Evolutionary conservation across 2,329 filamentous ascomycete genomes (phyloP).

Genomic region (Zymoseptoria ardabiliae): DNA sequence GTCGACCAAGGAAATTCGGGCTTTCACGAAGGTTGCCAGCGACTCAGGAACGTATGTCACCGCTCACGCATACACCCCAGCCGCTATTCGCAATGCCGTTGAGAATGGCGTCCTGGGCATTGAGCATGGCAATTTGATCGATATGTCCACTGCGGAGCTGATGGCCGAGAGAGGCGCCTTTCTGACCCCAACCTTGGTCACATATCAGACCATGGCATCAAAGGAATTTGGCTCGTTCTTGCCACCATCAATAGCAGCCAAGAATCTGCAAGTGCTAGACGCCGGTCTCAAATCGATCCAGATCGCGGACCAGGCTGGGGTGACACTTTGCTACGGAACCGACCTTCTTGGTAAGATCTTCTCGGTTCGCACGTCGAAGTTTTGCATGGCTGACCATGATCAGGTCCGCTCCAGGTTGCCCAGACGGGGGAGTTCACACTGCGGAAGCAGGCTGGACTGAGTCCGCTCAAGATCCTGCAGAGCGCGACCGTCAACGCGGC

Average conservation of each 20-base stretch:
- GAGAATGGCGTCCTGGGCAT: conserved; percentile 50
- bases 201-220: conserved; percentile 45
- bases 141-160: conserved; percentile 46
- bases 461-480: conserved; percentile 39
- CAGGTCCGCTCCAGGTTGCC: conserved; percentile 40
- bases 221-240: conserved; percentile 40
- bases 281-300: conserved; percentile 42
- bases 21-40: conserved; percentile 45
- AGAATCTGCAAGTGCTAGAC: conserved; percentile 46
- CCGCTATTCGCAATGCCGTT: conserved; percentile 48
- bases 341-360: conserved; percentile 38
- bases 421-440: conserved; percentile 46
- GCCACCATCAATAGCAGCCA: conserved; percentile 38
- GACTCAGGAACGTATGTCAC: conserved; percentile 49
- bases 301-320: conserved; percentile 46
- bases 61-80: conserved; percentile 51
- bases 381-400: not conserved
- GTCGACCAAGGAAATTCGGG: conserved; percentile 40
- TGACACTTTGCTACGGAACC: conserved; percentile 50
- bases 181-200: conserved; percentile 49
- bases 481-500: conserved; percentile 49
- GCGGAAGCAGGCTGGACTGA: conserved; percentile 38
- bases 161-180: conserved; percentile 46
- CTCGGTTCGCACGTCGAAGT: not conserved
- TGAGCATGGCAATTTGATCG: conserved; percentile 56